A percentile compares a stretch with the other conserved stretches of the same genome.
phyloP scores from a whole-genome alignment of 352 stramenopile genomes.

The Pythium phragmiticola region DNA sequence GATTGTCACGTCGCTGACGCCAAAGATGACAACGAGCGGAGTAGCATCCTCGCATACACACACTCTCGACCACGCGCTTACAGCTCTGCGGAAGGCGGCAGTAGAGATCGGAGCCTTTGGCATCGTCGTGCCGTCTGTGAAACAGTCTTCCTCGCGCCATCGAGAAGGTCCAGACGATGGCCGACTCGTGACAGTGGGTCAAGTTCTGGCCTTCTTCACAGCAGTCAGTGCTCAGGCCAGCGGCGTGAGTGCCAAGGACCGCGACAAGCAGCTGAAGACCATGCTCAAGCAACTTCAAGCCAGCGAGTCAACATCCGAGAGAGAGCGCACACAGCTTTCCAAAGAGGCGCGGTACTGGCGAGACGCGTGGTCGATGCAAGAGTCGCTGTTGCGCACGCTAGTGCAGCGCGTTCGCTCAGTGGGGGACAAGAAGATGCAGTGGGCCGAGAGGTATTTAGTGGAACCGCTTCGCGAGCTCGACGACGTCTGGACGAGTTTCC shows the following conservation, averaged over 20 bases:
- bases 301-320: slow-evolving; percentile 8
- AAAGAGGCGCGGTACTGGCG: slow-evolving; percentile 22
- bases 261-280: slow-evolving; percentile 22
- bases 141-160: not conserved
- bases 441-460: slow-evolving; percentile 16
- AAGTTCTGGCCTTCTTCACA: slow-evolving; percentile 17
- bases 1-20: slow-evolving; percentile 1
- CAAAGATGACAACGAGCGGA: slow-evolving; percentile 2
- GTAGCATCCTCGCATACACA: not conserved
- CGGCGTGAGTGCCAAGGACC: slow-evolving; percentile 24
- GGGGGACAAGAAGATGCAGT: slow-evolving; percentile 30
- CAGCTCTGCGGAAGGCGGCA: not conserved
- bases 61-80: slow-evolving; percentile 1
- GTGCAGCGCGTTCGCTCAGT: slow-evolving; percentile 22
- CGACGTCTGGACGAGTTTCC: slow-evolving; percentile 26
- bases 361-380: slow-evolving; percentile 25
- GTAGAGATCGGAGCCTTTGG: slow-evolving; percentile 24
- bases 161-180: not conserved
- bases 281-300: slow-evolving; percentile 31
- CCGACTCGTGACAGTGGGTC: slow-evolving; percentile 6
- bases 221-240: not conserved
- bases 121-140: slow-evolving; percentile 18
- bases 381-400: slow-evolving; percentile 13
- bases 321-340: not conserved
- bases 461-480: slow-evolving; percentile 20